phyloP scores from a whole-genome alignment of 352 stramenopile genomes.

The Globisporangium barbulae region DNA sequence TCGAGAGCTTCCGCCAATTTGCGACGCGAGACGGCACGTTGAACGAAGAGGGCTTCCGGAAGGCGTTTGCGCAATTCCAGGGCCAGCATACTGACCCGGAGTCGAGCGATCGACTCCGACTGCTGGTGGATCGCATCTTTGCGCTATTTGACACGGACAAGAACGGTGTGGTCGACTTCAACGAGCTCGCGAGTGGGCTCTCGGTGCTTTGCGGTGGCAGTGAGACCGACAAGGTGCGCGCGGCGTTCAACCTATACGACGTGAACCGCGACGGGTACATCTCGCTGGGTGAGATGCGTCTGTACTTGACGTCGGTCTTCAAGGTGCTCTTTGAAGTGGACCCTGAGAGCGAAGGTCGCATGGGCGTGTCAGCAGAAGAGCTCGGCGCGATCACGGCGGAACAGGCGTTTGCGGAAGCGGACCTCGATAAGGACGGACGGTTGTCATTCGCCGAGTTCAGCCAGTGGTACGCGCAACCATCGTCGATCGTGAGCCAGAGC shows the following conservation, averaged over 20 bases:
- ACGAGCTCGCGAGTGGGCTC: slow-evolving; percentile 74
- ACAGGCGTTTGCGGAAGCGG: slow-evolving; percentile 78
- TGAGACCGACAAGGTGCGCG: slow-evolving; percentile 69
- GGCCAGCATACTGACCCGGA: slow-evolving; percentile 21
- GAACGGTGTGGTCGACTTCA: slow-evolving; percentile 79
- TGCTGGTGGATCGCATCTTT: slow-evolving; percentile 80
- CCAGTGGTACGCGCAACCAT: slow-evolving; percentile 68
- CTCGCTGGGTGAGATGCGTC: slow-evolving; percentile 77
- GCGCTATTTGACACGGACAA: slow-evolving; percentile 77
- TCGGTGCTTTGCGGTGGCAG: slow-evolving; percentile 74
- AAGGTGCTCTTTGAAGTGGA: slow-evolving; percentile 87
- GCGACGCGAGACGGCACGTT: slow-evolving; percentile 60
- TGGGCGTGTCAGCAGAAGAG: slow-evolving; percentile 70
- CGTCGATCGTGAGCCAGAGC: slow-evolving; percentile 22
- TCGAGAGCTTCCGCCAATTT: slow-evolving; percentile 75
- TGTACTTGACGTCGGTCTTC: slow-evolving; percentile 85
- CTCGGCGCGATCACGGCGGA: slow-evolving; percentile 73
- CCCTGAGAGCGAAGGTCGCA: slow-evolving; percentile 45
- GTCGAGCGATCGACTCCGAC: slow-evolving; percentile 39
- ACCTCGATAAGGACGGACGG: slow-evolving; percentile 70
- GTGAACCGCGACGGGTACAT: slow-evolving; percentile 87
- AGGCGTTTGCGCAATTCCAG: slow-evolving; percentile 58
- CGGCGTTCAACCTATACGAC: slow-evolving; percentile 86
- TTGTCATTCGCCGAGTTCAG: slow-evolving; percentile 86
- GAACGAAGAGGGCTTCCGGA: slow-evolving; percentile 60